phyloP scores from a whole-genome alignment of 2,329 filamentous ascomycete species.

The Aspergillus unguis region DNA sequence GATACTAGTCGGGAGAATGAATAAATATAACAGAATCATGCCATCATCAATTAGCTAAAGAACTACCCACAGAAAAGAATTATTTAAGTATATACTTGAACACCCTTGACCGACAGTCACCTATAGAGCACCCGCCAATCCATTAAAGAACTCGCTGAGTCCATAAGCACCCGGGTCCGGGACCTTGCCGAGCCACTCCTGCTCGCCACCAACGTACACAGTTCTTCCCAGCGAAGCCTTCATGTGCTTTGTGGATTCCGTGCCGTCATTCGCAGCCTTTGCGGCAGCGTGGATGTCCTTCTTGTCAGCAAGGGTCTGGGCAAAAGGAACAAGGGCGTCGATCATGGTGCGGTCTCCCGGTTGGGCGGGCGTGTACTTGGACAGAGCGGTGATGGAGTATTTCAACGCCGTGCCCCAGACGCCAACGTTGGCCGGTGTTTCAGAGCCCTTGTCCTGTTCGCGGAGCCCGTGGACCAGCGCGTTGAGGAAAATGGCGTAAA shows the following conservation, averaged over 20 bases:
- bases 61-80: no score
- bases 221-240: slow-evolving; percentile 78
- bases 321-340: slow-evolving; percentile 86
- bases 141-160: slow-evolving; percentile 79
- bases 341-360: slow-evolving; percentile 87
- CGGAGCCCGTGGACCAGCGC: slow-evolving; percentile 69
- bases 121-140: slow-evolving; percentile 60
- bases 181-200: slow-evolving; percentile 64
- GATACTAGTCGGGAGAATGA: no score
- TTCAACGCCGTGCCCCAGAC: slow-evolving; percentile 67
- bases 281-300: slow-evolving; percentile 70
- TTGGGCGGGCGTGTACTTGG: slow-evolving; percentile 82
- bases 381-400: slow-evolving; percentile 67
- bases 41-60: no score
- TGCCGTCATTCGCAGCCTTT: slow-evolving; percentile 68
- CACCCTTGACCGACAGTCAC: background rate
- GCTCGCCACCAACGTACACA: slow-evolving; percentile 72
- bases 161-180: slow-evolving; percentile 74
- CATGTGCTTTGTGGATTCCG: slow-evolving; percentile 87
- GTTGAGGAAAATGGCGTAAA: slow-evolving; percentile 88
- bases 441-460: slow-evolving; percentile 48
- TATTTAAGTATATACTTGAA: no score
- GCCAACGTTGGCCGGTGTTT: slow-evolving; percentile 47
- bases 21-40: no score
- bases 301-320: slow-evolving; percentile 64